phyloP scores from a whole-genome alignment of 352 stramenopile species.

The Phytopythium sindhum region DNA sequence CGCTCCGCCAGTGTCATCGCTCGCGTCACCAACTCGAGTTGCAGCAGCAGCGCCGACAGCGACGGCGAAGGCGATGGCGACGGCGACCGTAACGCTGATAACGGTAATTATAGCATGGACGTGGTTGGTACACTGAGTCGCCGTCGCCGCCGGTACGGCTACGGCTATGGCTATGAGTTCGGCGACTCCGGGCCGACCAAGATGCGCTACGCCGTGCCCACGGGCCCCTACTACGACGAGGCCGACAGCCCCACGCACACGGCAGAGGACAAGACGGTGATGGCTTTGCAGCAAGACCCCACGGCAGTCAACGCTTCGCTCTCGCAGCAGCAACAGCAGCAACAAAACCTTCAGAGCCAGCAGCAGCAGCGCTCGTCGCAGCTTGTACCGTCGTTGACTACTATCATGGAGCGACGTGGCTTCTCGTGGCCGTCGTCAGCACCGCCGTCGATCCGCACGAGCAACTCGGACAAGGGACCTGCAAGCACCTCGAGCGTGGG shows the following conservation, averaged over 20 bases:
- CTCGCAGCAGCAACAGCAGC: neutral
- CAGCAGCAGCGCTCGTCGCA: neutral
- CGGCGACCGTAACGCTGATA: neutral
- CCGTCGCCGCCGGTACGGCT: slow-evolving; percentile 3
- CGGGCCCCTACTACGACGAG: neutral
- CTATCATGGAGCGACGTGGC: neutral
- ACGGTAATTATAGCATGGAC: neutral
- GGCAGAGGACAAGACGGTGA: neutral
- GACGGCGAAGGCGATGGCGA: too few species aligned
- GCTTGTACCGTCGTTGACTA: neutral
- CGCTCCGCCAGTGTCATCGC: neutral
- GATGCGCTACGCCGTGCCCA: slow-evolving; percentile 6
- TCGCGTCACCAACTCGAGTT: slow-evolving; percentile 4
- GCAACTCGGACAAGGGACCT: neutral
- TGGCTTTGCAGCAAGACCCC: neutral
- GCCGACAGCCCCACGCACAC: neutral
- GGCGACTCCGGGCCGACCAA: neutral
- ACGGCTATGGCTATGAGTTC: slow-evolving; percentile 9
- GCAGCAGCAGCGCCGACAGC: neutral
- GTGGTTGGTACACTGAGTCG: neutral
- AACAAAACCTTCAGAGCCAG: neutral
- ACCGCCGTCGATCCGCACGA: neutral
- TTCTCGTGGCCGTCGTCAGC: neutral
- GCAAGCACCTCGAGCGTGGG: neutral
- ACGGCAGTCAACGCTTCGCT: neutral